Evolutionary conservation across 208 protist genomes (phyloP).

Genomic region (Crithidia expoeki): DNA sequence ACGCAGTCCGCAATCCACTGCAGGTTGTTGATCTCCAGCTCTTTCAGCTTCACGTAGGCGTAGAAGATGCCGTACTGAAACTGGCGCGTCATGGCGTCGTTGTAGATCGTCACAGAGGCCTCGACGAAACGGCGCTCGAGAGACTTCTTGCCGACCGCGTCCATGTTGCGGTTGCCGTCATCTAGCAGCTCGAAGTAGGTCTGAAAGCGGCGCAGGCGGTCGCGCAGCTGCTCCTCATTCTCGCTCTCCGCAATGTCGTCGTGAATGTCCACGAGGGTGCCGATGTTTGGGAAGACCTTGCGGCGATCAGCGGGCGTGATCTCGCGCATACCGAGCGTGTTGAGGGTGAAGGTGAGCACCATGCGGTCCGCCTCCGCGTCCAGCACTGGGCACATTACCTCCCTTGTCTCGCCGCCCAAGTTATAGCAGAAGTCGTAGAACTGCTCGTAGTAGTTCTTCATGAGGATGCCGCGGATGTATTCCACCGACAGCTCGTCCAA

Average conservation of each 20-base stretch:
- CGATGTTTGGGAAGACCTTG: slow-evolving; percentile 91
- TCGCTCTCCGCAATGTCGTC: slow-evolving; percentile 85
- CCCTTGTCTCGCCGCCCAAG: slow-evolving; percentile 87
- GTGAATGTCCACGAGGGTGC: slow-evolving; percentile 88
- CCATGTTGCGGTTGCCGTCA: slow-evolving; percentile 59
- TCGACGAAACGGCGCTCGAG: slow-evolving; percentile 92
- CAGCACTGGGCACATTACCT: slow-evolving; percentile 91
- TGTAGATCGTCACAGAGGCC: slow-evolving; percentile 83
- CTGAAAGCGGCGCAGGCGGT: slow-evolving; percentile 79
- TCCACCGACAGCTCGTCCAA: slow-evolving; percentile 96
- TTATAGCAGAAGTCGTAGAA: slow-evolving; percentile 96
- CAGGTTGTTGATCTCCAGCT: slow-evolving; percentile 93
- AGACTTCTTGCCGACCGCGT: slow-evolving; percentile 62
- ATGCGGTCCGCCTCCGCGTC: slow-evolving; percentile 98
- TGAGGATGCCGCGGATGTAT: slow-evolving; percentile 97
- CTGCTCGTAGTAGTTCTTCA: slow-evolving; percentile 99
- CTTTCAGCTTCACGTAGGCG: slow-evolving; percentile 93
- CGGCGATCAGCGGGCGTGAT: slow-evolving; percentile 78
- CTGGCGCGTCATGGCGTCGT: slow-evolving; percentile 83
- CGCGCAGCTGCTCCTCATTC: slow-evolving; percentile 78
- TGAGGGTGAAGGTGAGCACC: slow-evolving; percentile 98
- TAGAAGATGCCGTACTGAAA: slow-evolving; percentile 95
- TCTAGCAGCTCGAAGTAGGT: slow-evolving; percentile 85
- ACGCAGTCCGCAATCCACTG: slow-evolving; percentile 94
- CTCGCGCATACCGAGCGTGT: slow-evolving; percentile 95